phyloP scores from a whole-genome alignment of 1,284 basidiomycete species.

The Acaromyces ingoldii region DNA sequence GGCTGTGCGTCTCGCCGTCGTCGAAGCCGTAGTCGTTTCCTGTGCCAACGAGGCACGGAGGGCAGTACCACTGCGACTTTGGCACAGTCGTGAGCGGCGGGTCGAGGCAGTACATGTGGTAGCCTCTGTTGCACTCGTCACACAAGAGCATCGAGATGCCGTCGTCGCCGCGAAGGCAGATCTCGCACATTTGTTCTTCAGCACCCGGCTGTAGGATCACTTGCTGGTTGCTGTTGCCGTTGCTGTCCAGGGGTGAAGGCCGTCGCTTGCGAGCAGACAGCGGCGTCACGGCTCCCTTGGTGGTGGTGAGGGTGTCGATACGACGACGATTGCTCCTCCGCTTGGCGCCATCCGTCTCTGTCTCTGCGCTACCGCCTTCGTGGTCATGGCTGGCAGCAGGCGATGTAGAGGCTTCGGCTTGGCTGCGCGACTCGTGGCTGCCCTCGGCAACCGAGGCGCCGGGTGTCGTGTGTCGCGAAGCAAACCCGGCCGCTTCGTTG shows the following conservation, averaged over 20 bases:
- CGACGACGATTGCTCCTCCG: background rate
- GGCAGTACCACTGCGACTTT: constrained; percentile 93
- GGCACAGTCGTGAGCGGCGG: constrained; percentile 80
- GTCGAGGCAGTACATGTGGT: constrained; percentile 92
- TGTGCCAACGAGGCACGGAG: constrained; percentile 81
- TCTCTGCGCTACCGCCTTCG: background rate
- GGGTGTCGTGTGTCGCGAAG: background rate
- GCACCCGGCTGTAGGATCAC: constrained; percentile 5
- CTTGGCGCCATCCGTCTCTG: constrained; percentile 3
- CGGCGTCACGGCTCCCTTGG: background rate
- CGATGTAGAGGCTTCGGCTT: background rate
- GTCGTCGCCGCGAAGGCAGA: constrained; percentile 72
- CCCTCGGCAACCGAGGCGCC: background rate
- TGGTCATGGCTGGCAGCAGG: background rate
- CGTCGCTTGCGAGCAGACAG: background rate
- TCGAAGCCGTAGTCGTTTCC: constrained; percentile 99
- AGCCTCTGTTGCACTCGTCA: constrained; percentile 90
- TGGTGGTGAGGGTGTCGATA: background rate
- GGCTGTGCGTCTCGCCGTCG: constrained; percentile 90
- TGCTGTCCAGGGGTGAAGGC: background rate
- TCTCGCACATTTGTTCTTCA: constrained; percentile 36
- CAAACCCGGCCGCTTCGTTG: background rate
- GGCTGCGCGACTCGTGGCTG: background rate
- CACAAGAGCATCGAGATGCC: constrained; percentile 89
- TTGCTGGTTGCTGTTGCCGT: background rate